These are phyloP conservation scores for Cryptococcus neoformans DNA, from an alignment of 1,284 basidiomycete genomes.

Conservation along the genomic window DNA sequence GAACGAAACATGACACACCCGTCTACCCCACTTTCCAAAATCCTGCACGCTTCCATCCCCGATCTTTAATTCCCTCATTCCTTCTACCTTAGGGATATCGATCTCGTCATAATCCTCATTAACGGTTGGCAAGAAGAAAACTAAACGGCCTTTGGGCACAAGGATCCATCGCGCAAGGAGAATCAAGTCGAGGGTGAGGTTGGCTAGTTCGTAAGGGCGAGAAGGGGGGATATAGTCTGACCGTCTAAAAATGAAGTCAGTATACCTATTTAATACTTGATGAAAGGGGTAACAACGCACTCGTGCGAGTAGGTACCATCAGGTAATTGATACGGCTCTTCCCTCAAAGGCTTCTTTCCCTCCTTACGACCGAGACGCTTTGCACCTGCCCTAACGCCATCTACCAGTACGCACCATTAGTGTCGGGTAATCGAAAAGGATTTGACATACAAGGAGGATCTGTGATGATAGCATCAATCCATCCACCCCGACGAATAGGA, in stretches of 20 bases:
- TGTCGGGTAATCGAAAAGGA: neutral
- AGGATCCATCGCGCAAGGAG: conserved; percentile 78
- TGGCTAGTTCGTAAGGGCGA: conserved; percentile 88
- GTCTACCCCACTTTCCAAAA: conserved; percentile 92
- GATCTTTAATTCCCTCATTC: conserved; percentile 66
- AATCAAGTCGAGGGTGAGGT: conserved; percentile 77
- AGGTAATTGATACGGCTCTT: conserved; percentile 41
- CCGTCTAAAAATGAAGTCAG: conserved; percentile 51
- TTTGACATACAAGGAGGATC: conserved; percentile 77
- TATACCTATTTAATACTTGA: neutral
- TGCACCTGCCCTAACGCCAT: conserved; percentile 94
- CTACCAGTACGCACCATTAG: conserved; percentile 50
- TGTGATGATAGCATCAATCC: conserved; percentile 93
- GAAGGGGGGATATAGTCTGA: conserved; percentile 79
- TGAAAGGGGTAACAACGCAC: conserved; percentile 26
- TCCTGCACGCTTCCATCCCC: conserved; percentile 88
- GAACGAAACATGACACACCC: conserved; percentile 57
- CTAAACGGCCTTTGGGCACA: conserved; percentile 79
- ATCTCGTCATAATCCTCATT: conserved; percentile 84
- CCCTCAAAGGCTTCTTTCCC: conserved; percentile 38
- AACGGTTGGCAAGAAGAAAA: conserved; percentile 92
- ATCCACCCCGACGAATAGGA: conserved; percentile 80
- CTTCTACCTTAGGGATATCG: conserved; percentile 70
- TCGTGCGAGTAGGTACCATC: conserved; percentile 47
- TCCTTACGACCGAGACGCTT: conserved; percentile 77